Base-by-base conservation (phyloP, 352 stramenopile genomes). In the Globisporangium emineosum region DNA sequence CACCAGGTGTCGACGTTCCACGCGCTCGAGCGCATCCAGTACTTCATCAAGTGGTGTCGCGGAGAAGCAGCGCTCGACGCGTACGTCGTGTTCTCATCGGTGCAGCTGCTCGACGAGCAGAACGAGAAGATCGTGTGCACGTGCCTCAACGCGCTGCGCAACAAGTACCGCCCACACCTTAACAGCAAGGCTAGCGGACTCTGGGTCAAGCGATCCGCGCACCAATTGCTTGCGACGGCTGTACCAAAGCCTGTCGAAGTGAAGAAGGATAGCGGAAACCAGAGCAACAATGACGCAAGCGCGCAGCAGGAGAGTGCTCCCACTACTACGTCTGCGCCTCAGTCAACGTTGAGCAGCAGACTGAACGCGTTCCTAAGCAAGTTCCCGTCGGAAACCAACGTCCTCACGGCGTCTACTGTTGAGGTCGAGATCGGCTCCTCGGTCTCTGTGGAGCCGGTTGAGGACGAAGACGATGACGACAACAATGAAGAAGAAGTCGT, bases 1-100 rank as follows among this genome's bases (percentile, higher is more conserved):
- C 76, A 81, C 57, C 78, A 92, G 63, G 70, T 77, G 19, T 81
- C 82, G 60, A 93, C 86, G 40, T 94, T 93, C 72, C 81, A 94
- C 74, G 73, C 81, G 37, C 73, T 94, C 29, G 86, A 94, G 61
- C 83, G 86, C 60, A 77, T 94, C n/a, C 83, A 91, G 65, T 91
- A 89, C 66, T 94, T 93, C 64, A 86, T 94, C 71, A 86, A 86
- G 50, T 94, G 86, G 86, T 91, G 82, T 33, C 82, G 86, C 59
- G 57, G 71, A 6, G 66, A 70, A 27, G 79, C 70, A 15, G 59
- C 67, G 40, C 70, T 94, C 5, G 83, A 90, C 55, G 86, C 91
- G 62, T 76, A 91, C 52, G 60, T 83, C 43, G 73, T 93, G 13
- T 93, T 94, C 66, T 89, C 83, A 40, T 88, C 82, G 1, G 83